Conservation (phyloP, 306 rosid genomes). For the Cucurbita argyrosperma region DNA sequence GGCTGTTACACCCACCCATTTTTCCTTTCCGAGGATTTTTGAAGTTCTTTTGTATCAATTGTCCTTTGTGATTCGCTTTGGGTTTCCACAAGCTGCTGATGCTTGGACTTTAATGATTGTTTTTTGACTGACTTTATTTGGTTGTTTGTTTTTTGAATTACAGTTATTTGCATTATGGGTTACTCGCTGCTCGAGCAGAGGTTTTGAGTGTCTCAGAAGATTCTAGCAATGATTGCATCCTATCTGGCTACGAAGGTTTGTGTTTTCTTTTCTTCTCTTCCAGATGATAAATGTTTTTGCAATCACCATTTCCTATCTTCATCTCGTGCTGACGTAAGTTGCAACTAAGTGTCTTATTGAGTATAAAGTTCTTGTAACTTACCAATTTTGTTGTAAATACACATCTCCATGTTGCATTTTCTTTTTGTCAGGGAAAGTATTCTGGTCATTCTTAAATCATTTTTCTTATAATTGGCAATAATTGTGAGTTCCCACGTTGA, state of each 20-base stretch:
- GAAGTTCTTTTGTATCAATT: not conserved
- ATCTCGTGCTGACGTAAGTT: not conserved
- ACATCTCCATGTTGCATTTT: not conserved
- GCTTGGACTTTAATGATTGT: not conserved
- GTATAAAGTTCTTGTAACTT: not conserved
- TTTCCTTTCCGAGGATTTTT: not conserved
- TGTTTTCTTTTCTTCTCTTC: constrained; percentile 1
- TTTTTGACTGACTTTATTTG: not conserved
- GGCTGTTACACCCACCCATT: not conserved
- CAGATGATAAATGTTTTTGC: not conserved
- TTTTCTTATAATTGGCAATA: not conserved
- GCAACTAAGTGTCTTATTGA: not conserved
- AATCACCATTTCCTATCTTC: not conserved
- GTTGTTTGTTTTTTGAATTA: constrained; percentile 11
- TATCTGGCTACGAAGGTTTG: constrained; percentile 66
- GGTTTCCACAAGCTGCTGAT: not conserved
- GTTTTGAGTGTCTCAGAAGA: constrained; percentile 52
- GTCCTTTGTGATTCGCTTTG: not conserved
- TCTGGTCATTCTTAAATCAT: not conserved
- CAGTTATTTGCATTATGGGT: constrained; percentile 90
- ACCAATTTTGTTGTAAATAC: not conserved
- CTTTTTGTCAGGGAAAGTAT: not conserved
- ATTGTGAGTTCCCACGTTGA: no score
- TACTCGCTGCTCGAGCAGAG: constrained; percentile 97
- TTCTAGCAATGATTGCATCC: constrained; percentile 68